Percentiles rank a stretch among this genome's conserved stretches.
These are phyloP conservation scores for Akanthomyces lecanii DNA, from an alignment of 2,329 filamentous ascomycete species.

Conservation along the genomic window DNA sequence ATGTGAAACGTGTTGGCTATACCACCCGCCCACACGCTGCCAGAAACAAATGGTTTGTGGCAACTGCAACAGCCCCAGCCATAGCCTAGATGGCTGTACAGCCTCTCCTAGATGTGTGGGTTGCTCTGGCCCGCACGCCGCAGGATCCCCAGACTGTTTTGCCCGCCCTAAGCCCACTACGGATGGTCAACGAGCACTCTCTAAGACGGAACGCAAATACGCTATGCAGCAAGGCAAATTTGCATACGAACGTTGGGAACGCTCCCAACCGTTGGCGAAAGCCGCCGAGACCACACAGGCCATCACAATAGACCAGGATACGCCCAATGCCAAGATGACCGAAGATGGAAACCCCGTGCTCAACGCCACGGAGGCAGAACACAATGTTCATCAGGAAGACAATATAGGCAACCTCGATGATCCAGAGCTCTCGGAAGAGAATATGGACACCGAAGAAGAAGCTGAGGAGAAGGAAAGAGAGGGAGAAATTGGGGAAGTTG, in stretches of 20 bases:
- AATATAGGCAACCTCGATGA: too few relatives aligned
- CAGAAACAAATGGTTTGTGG: not conserved
- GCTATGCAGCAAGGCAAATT: slow-evolving; percentile 1
- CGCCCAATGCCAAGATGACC: not conserved
- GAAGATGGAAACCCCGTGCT: too few relatives aligned
- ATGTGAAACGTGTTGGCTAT: not conserved
- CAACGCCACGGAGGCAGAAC: too few relatives aligned
- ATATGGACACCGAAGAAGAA: too few relatives aligned
- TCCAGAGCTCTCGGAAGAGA: too few relatives aligned
- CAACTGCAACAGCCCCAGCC: not conserved
- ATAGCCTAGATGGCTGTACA: not conserved
- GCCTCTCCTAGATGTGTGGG: not conserved
- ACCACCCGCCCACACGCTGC: not conserved
- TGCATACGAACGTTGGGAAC: slow-evolving; percentile 7
- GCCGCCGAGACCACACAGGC: not conserved
- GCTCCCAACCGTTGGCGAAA: not conserved
- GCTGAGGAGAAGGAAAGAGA: too few relatives aligned
- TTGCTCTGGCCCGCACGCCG: not conserved
- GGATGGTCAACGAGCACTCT: not conserved
- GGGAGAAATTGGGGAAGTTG: not conserved
- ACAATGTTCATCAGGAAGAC: too few relatives aligned
- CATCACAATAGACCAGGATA: not conserved
- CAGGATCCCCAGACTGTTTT: not conserved
- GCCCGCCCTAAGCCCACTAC: not conserved
- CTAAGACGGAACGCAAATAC: not conserved